Percentiles rank a stretch among this genome's conserved stretches.
These are phyloP conservation scores for Allomyces arbusculus DNA, from an alignment of 192 early-diverging fungal genomes.

Conservation along the genomic window DNA sequence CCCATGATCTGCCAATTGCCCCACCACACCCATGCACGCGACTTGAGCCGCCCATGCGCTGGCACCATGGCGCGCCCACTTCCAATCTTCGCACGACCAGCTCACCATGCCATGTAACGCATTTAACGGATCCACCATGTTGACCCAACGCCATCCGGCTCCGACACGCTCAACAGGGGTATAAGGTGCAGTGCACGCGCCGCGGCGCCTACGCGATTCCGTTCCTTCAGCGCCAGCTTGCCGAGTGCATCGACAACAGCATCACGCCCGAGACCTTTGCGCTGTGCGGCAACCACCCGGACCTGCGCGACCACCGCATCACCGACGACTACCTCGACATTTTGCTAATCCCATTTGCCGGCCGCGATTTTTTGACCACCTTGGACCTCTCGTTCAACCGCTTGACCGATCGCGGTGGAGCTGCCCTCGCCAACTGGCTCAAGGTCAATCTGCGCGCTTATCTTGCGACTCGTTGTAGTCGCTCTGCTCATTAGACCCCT, in stretches of 20 bases:
- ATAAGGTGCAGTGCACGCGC: background rate
- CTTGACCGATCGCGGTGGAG: background rate
- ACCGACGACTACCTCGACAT: background rate
- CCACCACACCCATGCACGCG: no score
- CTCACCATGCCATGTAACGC: no score
- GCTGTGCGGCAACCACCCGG: background rate
- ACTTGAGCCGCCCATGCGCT: no score
- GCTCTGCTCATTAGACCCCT: no score
- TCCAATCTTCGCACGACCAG: no score
- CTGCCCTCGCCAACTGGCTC: background rate
- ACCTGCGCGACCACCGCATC: background rate
- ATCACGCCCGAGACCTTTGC: background rate
- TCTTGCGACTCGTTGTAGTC: no score
- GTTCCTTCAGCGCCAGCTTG: background rate
- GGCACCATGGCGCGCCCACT: no score
- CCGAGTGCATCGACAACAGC: background rate
- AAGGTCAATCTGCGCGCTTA: background rate
- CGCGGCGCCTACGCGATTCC: background rate
- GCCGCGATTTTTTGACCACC: background rate
- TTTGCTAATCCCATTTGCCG: background rate
- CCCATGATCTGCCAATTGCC: no score
- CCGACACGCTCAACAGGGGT: background rate
- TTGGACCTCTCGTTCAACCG: background rate
- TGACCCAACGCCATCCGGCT: no score
- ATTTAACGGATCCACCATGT: no score